phyloP scores from a whole-genome alignment of 2,329 filamentous ascomycete genomes.

The Penicillium expansum region DNA sequence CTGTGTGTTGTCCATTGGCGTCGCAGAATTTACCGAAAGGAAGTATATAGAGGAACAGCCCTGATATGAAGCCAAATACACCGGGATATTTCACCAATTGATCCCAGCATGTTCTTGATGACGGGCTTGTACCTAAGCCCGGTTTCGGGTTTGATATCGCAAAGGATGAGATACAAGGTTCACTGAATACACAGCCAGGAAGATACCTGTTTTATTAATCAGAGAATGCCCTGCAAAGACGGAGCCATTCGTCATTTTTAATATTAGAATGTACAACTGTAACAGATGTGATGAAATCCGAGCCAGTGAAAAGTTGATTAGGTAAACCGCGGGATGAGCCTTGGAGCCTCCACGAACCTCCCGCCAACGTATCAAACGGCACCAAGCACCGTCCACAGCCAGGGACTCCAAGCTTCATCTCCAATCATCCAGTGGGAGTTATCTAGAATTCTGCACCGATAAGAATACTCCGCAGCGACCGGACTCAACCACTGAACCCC shows the following conservation, averaged over 20 bases:
- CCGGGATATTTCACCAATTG: not conserved
- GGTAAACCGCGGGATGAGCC: conserved; percentile 2
- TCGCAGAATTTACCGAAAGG: not conserved
- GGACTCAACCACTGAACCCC: not conserved
- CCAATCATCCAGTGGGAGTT: not conserved
- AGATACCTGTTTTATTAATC: too few relatives aligned
- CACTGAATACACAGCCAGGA: too few relatives aligned
- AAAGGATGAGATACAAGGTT: not conserved
- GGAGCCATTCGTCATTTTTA: not conserved
- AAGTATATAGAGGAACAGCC: not conserved
- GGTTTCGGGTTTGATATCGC: not conserved
- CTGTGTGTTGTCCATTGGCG: not conserved
- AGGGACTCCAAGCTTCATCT: not conserved
- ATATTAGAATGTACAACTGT: not conserved
- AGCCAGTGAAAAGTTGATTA: conserved; percentile 2
- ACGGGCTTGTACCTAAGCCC: not conserved
- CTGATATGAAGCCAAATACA: not conserved
- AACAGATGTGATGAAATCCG: not conserved
- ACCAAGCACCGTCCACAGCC: not conserved
- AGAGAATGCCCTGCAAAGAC: not conserved
- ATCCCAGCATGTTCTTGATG: not conserved
- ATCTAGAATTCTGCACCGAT: not conserved
- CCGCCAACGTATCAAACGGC: not conserved
- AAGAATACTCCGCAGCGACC: not conserved
- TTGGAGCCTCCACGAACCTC: conserved; percentile 1